These are phyloP conservation scores for Salix viminalis DNA, from an alignment of 345 rosid genomes.

Conservation along the genomic window DNA sequence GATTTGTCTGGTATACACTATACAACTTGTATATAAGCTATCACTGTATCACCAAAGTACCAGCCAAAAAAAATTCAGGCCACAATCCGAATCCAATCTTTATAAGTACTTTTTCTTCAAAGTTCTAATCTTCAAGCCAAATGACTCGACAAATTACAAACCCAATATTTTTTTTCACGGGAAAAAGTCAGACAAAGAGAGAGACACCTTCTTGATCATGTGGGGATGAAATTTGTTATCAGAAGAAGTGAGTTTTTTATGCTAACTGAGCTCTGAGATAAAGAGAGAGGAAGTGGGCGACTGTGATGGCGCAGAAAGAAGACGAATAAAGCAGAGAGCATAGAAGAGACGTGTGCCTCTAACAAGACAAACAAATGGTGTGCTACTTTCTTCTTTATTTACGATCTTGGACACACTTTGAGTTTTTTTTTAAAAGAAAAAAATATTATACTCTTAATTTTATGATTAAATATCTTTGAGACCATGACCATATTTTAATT, in stretches of 20 bases:
- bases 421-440: too few relatives aligned
- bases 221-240: not conserved
- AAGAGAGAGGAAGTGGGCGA: not conserved
- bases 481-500: too few relatives aligned
- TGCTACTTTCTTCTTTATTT: not conserved
- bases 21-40: not conserved
- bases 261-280: not conserved
- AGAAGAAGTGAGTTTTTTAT: not conserved
- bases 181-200: not conserved
- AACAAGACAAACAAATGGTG: not conserved
- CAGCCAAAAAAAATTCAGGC: not conserved
- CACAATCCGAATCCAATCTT: not conserved
- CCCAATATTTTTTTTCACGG: not conserved
- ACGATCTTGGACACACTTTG: not conserved
- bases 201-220: not conserved
- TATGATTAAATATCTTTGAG: too few relatives aligned
- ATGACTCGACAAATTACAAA: not conserved
- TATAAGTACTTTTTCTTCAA: not conserved
- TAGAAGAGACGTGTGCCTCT: not conserved
- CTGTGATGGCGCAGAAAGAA: not conserved
- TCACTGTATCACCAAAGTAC: not conserved
- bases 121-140: not conserved
- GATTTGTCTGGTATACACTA: slow-evolving; percentile 1
- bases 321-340: not conserved
- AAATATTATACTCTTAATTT: too few relatives aligned